These are phyloP conservation scores for Exophiala phaeomuriformis DNA, from an alignment of 2,329 filamentous ascomycete genomes.

Conservation along the genomic window DNA sequence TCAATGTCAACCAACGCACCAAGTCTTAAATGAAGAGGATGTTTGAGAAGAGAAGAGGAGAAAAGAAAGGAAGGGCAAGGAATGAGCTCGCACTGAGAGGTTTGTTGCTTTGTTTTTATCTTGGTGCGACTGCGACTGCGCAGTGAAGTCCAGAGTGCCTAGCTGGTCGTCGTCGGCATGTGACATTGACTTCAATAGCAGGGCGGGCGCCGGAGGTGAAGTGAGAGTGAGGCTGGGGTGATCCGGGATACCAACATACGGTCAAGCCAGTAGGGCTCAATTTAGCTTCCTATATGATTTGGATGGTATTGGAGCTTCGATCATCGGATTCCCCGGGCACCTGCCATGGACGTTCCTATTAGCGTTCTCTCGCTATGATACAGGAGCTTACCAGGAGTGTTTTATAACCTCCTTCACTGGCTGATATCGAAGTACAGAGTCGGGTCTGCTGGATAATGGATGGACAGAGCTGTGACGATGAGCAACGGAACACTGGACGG, in stretches of 20 bases:
- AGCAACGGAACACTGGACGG: too few species aligned
- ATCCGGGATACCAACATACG: background rate
- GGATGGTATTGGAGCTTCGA: background rate
- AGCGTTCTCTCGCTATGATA: background rate
- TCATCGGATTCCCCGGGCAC: too few species aligned
- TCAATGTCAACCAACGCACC: background rate
- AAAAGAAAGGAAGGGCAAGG: background rate
- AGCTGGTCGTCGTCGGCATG: background rate
- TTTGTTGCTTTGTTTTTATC: background rate
- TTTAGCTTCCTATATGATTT: background rate
- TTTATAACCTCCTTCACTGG: background rate
- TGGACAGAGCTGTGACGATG: too few species aligned
- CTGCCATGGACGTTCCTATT: background rate
- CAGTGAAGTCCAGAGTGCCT: background rate
- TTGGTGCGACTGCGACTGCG: background rate
- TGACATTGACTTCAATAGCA: background rate
- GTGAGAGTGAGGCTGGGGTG: slow-evolving; percentile 1
- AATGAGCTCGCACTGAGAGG: background rate
- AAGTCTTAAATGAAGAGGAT: background rate
- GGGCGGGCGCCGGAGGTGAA: background rate
- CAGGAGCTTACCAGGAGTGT: background rate
- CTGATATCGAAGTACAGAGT: too few species aligned
- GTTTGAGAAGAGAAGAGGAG: background rate
- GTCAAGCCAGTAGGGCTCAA: background rate
- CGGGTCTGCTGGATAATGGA: too few species aligned